Base-by-base conservation (phyloP, 495 filamentous ascomycete species). In the Podospora bellae-mahoneyi region DNA sequence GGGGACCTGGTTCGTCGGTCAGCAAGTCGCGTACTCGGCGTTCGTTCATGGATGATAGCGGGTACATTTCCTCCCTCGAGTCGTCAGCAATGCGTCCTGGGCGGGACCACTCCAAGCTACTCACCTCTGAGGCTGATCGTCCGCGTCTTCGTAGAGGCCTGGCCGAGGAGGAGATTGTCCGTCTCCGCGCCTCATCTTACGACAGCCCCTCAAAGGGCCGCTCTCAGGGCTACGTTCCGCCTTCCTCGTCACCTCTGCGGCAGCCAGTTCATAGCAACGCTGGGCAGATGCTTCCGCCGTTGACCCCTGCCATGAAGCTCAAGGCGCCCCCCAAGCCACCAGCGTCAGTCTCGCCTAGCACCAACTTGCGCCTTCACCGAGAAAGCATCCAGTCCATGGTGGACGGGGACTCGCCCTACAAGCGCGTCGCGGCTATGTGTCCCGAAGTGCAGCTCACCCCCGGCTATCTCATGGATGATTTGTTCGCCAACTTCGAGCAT, bases 11-110 rank as follows among this genome's bases (percentile, higher is more conserved):
- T 23, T 87, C 88, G 4, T 89, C 90, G 20, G 79, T 75, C 34
- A 76, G 81, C 56, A 82, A 80, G 56, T 84, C 83, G 69, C 86
- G 84, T 15, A 80, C 88, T 61, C 94, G 92, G 78, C 88, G 90
- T 59, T 81, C 81, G 4, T 86, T 87, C 16, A 88, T 97, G 81
- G 93, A 96, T 71, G 95, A 99, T 73, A 97, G 94, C 76, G 95
- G 95, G 13, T 99, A 97, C 77, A 97, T 96, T 73, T 99, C 95
- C 1, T 97, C 94, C 0, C 81, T 99, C n/a, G 95, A 97, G 58
- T 98, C 95, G 1, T 97, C 95, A 0, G 92, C 84, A n/a, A 83
- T 92, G 71, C 86, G 94, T 39, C 88, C 90, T 30, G 87, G 87
- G 64, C 80, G 79, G 65, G 86, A 86, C 64, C 74, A 81, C 44